Evolutionary conservation across 2,329 filamentous ascomycete genomes (phyloP).

Genomic region (Volutella citrinella): DNA sequence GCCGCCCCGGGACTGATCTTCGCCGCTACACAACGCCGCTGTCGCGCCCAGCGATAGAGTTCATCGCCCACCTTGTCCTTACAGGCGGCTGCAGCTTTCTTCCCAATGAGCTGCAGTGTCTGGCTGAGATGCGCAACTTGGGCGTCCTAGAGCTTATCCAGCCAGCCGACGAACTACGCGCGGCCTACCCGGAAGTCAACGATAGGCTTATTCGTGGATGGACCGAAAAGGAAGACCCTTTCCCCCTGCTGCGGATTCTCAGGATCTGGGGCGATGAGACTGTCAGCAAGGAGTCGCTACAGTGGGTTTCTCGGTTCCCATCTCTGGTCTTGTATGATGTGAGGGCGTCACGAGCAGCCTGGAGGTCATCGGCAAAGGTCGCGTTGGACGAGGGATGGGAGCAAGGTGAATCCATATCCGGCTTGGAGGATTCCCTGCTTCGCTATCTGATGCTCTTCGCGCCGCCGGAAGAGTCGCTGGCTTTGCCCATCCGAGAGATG

Average conservation of each 20-base stretch:
- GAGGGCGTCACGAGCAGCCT: constrained; percentile 33
- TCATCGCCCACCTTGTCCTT: constrained; percentile 40
- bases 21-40: constrained; percentile 36
- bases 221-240: constrained; percentile 38
- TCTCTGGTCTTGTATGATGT: constrained; percentile 44
- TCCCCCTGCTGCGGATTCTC: constrained; percentile 46
- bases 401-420: constrained; percentile 19
- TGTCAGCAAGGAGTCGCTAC: constrained; percentile 38
- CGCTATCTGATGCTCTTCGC: constrained; percentile 35
- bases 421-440: constrained; percentile 31
- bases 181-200: constrained; percentile 35
- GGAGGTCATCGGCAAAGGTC: constrained; percentile 25
- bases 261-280: constrained; percentile 42
- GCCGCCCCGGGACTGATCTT: constrained; percentile 32
- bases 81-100: constrained; percentile 33
- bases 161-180: constrained; percentile 26
- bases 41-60: constrained; percentile 33
- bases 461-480: constrained; percentile 23
- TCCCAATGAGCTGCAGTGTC: constrained; percentile 37
- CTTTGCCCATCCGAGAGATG: constrained; percentile 22
- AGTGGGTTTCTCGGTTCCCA: constrained; percentile 41
- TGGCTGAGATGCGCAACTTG: constrained; percentile 44
- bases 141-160: constrained; percentile 46
- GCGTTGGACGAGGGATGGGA: constrained; percentile 34
- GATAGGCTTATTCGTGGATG: constrained; percentile 47